Percentiles rank a stretch among this genome's conserved stretches.
phyloP scores from a whole-genome alignment of 1,284 basidiomycete genomes.

The Phellopilus nigrolimitatus region DNA sequence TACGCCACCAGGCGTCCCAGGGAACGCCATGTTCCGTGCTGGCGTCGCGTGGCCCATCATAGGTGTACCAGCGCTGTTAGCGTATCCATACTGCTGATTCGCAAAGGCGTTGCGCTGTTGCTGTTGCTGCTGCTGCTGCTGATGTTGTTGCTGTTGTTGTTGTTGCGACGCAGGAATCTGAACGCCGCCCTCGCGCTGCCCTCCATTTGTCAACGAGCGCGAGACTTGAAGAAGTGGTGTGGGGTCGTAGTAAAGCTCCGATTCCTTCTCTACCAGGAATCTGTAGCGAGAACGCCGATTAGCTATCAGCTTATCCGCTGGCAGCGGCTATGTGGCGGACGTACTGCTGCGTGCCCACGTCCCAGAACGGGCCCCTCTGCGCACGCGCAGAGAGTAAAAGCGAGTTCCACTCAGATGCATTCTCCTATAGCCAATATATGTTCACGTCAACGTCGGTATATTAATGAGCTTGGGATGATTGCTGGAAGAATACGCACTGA shows the following conservation, averaged over 20 bases:
- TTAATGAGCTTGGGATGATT: constrained; percentile 42
- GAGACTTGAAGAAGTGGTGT: constrained; percentile 35
- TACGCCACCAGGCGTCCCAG: neutral
- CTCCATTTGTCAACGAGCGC: constrained; percentile 19
- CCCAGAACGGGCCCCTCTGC: constrained; percentile 79
- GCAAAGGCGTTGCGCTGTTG: neutral
- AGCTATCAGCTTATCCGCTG: neutral
- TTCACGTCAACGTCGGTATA: constrained; percentile 2
- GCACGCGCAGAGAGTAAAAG: constrained; percentile 70
- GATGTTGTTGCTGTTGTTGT: constrained; percentile 7
- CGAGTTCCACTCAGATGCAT: constrained; percentile 81
- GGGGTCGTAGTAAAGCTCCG: constrained; percentile 63
- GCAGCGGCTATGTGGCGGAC: constrained; percentile 24
- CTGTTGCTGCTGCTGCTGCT: constrained; percentile 5
- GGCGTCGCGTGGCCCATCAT: constrained; percentile 2
- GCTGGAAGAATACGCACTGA: constrained; percentile 30
- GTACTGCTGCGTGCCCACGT: constrained; percentile 77
- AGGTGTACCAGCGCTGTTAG: constrained; percentile 1
- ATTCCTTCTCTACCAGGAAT: constrained; percentile 51
- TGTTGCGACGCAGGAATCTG: too few species aligned
- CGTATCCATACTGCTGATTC: constrained; percentile 5
- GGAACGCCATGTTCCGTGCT: constrained; percentile 1
- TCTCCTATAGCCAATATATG: constrained; percentile 44
- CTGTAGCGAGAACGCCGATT: constrained; percentile 31
- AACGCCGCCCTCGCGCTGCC: neutral